These are phyloP conservation scores for Dissophora ornata DNA, from an alignment of 192 early-diverging fungal species.

Conservation along the genomic window DNA sequence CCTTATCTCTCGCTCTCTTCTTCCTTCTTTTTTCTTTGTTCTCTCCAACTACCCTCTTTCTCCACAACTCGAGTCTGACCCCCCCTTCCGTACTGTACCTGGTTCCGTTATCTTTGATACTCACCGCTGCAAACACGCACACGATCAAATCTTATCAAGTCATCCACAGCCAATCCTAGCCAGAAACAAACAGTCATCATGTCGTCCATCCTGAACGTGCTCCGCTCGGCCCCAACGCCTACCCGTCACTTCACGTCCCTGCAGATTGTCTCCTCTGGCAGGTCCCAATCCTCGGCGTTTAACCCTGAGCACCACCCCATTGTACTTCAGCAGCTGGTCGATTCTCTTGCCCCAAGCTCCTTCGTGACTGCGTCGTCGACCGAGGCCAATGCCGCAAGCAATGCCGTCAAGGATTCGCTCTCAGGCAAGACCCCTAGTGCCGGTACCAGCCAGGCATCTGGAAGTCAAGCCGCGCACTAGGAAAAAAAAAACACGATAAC, in stretches of 20 bases:
- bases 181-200: conserved; percentile 11
- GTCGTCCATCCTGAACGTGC: conserved; percentile 53
- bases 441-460: not conserved
- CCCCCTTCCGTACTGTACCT: too few species aligned
- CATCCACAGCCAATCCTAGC: not conserved
- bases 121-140: not conserved
- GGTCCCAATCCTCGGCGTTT: conserved; percentile 19
- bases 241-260: conserved; percentile 50
- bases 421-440: conserved; percentile 10
- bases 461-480: too few species aligned
- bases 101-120: conserved; percentile 9
- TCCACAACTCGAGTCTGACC: too few species aligned
- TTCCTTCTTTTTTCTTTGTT: conserved; percentile 12
- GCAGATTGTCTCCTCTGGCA: conserved; percentile 13
- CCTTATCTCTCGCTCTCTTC: not conserved
- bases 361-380: conserved; percentile 10
- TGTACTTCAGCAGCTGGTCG: conserved; percentile 46
- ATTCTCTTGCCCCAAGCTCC: conserved; percentile 36
- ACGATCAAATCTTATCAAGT: not conserved
- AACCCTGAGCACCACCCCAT: conserved; percentile 54
- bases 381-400: not conserved
- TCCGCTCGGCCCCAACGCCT: conserved; percentile 48
- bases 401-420: conserved; percentile 18
- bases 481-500: not conserved
- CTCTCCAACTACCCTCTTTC: not conserved